These are phyloP conservation scores for Bipolaris victoriae DNA, from an alignment of 2,329 filamentous ascomycete genomes.

Conservation along the genomic window DNA sequence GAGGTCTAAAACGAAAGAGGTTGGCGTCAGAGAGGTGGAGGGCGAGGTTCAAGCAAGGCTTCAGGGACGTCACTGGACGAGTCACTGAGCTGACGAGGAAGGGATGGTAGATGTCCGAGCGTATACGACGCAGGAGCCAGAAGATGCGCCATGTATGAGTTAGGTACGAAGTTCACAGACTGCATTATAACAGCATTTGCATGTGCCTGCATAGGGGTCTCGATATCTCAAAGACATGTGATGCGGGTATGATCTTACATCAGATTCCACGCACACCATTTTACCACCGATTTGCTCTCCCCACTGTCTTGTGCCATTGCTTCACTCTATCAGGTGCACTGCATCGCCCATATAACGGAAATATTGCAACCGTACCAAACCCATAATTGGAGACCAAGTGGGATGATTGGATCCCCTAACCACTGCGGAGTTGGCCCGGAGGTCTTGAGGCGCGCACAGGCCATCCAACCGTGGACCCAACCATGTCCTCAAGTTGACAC, in stretches of 20 bases:
- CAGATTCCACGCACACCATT: not conserved
- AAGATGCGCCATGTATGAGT: slow-evolving; percentile 1
- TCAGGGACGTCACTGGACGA: slow-evolving; percentile 67
- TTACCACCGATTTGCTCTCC: not conserved
- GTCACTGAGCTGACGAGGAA: slow-evolving; percentile 75
- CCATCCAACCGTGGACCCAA: slow-evolving; percentile 8
- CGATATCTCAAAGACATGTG: not conserved
- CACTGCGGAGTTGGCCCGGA: slow-evolving; percentile 12
- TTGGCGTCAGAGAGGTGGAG: slow-evolving; percentile 72
- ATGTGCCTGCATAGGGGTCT: slow-evolving; percentile 5
- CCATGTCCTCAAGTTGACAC: slow-evolving; percentile 15
- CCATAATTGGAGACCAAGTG: not conserved
- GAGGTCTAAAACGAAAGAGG: slow-evolving; percentile 78
- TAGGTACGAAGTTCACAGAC: slow-evolving; percentile 7
- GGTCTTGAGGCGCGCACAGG: slow-evolving; percentile 13
- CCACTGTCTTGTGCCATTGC: not conserved
- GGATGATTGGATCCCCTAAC: not conserved
- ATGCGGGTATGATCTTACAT: not conserved
- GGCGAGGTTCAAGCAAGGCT: slow-evolving; percentile 70
- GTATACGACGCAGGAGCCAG: not conserved
- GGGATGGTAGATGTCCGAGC: slow-evolving; percentile 68
- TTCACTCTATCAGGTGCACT: too few species aligned
- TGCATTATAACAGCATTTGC: slow-evolving; percentile 8
- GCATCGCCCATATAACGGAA: not conserved
- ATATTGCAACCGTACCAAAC: not conserved